Conservation (phyloP, 2,329 filamentous ascomycete genomes). For the Ophiostoma novo-ulmi region DNA sequence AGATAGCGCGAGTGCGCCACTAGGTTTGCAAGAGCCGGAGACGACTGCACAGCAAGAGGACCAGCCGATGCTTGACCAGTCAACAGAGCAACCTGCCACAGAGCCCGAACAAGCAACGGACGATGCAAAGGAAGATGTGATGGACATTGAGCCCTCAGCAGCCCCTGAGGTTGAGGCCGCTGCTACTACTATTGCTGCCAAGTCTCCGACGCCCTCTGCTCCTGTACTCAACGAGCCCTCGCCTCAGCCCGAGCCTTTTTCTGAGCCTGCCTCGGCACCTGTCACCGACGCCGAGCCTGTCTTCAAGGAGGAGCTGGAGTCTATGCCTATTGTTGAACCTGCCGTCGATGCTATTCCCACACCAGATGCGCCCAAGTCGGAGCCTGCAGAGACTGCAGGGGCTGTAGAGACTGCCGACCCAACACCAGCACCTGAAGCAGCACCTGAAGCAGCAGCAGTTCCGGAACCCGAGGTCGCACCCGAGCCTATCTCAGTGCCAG, state of each 20-base stretch:
- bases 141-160: not conserved
- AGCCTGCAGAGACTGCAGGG: not conserved
- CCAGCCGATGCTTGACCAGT: slow-evolving; percentile 23
- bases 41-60: slow-evolving; percentile 1
- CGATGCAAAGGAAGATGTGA: not conserved
- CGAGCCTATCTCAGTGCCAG: not conserved
- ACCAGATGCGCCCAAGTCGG: not conserved
- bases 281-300: not conserved
- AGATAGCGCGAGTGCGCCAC: not conserved
- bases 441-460: not conserved
- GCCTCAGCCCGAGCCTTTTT: not conserved
- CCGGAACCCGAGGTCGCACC: not conserved
- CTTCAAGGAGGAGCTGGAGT: not conserved
- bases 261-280: not conserved
- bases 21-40: not conserved
- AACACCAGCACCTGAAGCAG: not conserved
- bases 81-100: slow-evolving; percentile 8
- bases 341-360: not conserved
- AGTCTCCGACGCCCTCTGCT: not conserved
- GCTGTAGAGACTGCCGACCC: not conserved
- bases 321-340: not conserved
- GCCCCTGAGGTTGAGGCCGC: not conserved
- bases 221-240: not conserved
- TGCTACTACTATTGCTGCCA: not conserved
- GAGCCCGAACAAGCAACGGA: not conserved